Evolutionary conservation across 2,329 filamentous ascomycete species (phyloP), one percentile per base, ranked within the genome.

Genomic region (Neoarthrinium moseri): DNA sequence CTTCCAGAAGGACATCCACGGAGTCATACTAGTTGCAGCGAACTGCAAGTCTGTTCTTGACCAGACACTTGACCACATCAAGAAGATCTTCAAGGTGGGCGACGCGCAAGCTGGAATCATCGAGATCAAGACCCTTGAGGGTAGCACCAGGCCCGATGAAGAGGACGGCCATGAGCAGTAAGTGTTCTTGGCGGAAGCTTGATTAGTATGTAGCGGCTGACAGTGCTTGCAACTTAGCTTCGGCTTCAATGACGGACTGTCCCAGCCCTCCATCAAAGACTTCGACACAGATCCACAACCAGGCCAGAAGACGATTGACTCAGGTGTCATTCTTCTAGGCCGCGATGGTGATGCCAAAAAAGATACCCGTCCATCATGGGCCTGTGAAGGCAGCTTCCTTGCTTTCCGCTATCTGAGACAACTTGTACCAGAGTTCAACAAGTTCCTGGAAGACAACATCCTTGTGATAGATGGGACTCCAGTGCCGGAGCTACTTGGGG

Each of bases 361-460:
- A 2, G 34, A 32, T 1, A 1, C 38, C 5, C 55, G 57, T 10
- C 58, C 68, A 34, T 46, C 53, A 1, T 74, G 70, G 71, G 67
- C 70, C 22, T 53, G 64, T 2, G 70, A 74, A 39, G 70, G 72
- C 4, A 72, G 68, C 50, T 71, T 72, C 46, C 58, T 74, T 8
- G 67, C 61, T 23, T 69, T 74, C 52, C 68, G 70, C 11, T 67
- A 72, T 36, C 60, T 74, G 3, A 58, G 66, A 42, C 70, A 75
- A 48, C 62, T 69, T 4, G 71, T 74, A 5, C 70, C 67, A 1
- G 71, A 73, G 36, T 74, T 71, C 38, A 55, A 74, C 43, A 57
- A 60, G 6, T 72, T 69, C 51, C 46, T 71, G 12, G 56, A 67
- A 18, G 51, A 59, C 2, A 62, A 65, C 21, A 59, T 61, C 4